Conservation (phyloP, 2,329 filamentous ascomycete species). For the Fusarium clavum region DNA sequence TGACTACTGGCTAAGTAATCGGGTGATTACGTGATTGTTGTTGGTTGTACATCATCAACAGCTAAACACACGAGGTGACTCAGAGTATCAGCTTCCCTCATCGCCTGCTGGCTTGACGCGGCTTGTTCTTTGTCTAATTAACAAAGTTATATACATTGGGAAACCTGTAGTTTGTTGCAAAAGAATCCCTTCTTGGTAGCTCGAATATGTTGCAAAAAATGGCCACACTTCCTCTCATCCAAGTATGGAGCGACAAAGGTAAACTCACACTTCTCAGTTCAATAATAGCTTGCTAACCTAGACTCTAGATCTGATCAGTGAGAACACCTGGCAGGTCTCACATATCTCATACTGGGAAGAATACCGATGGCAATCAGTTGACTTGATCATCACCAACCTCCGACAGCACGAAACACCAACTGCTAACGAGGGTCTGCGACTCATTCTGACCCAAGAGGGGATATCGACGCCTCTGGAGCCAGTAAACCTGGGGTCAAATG, state of each 20-base stretch:
- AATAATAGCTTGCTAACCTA: not conserved
- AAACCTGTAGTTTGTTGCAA: not conserved
- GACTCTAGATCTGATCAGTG: conserved; percentile 2
- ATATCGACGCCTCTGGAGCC: not conserved
- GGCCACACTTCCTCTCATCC: not conserved
- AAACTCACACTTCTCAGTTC: not conserved
- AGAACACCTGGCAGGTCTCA: conserved; percentile 1
- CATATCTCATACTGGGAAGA: conserved; percentile 4
- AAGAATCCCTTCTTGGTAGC: not conserved
- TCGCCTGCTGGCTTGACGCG: too few species aligned
- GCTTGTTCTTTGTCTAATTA: not conserved
- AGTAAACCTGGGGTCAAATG: not conserved
- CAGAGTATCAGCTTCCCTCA: not conserved
- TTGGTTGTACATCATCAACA: not conserved
- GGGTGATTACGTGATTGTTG: not conserved
- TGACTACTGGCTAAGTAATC: not conserved
- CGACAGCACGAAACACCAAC: not conserved
- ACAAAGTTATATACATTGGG: not conserved
- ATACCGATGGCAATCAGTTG: conserved; percentile 10
- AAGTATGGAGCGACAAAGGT: conserved; percentile 2
- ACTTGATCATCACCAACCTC: conserved; percentile 1
- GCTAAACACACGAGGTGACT: not conserved
- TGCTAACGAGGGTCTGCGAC: not conserved
- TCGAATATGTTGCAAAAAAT: not conserved
- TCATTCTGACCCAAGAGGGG: not conserved